A percentile compares a stretch with the other conserved stretches of the same genome.
phyloP scores from a whole-genome alignment of 2,329 filamentous ascomycete genomes.

The Colletotrichum euphorbiae region DNA sequence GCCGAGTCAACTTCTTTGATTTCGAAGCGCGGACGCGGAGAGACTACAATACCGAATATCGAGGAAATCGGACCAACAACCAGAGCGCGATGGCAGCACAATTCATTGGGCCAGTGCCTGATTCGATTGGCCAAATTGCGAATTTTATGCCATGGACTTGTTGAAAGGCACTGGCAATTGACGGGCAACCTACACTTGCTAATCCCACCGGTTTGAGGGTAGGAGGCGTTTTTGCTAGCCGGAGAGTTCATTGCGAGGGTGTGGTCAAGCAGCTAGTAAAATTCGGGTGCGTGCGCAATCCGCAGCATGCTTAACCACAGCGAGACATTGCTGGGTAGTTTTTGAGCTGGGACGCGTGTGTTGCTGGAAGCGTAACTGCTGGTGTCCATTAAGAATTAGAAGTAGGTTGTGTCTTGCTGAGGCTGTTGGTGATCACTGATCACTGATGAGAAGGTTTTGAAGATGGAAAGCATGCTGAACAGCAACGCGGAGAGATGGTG shows the following conservation, averaged over 20 bases:
- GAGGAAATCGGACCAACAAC: slow-evolving; percentile 14
- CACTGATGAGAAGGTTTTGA: slow-evolving; percentile 5
- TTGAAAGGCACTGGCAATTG: no score
- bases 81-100: neutral
- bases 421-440: neutral
- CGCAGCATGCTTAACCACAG: neutral
- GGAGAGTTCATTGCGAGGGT: neutral
- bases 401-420: neutral
- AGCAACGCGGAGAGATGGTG: neutral
- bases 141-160: neutral
- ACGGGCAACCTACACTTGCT: no score
- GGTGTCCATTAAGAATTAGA: no score
- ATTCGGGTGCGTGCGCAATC: no score
- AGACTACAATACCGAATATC: slow-evolving; percentile 33
- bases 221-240: neutral
- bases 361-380: neutral
- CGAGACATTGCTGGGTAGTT: neutral
- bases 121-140: neutral
- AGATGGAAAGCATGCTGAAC: slow-evolving; percentile 6
- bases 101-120: neutral
- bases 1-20: neutral
- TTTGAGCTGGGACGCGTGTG: neutral
- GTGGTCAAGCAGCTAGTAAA: neutral
- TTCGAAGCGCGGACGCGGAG: slow-evolving; percentile 35
- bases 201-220: neutral